Evolutionary conservation across 2,329 filamentous ascomycete species (phyloP).

Genomic region (Sporothrix luriei): DNA sequence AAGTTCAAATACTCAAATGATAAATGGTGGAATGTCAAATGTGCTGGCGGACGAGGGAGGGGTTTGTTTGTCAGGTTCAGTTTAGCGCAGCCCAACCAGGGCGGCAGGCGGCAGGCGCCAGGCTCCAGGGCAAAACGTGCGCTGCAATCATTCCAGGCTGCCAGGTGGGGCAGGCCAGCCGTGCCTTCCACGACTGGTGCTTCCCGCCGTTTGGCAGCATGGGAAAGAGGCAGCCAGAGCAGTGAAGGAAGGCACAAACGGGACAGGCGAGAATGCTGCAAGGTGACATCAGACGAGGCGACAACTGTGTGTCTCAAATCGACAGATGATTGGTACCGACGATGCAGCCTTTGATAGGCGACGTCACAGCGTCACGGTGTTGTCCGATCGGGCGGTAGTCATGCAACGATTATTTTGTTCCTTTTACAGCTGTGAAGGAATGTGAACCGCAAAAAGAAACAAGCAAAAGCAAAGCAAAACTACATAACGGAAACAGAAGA

Average conservation of each 20-base stretch:
- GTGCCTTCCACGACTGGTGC: background rate
- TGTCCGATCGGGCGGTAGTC: no score
- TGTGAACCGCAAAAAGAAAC: background rate
- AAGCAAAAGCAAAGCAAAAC: background rate
- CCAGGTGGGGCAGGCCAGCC: conserved; percentile 11
- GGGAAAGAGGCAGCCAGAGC: background rate
- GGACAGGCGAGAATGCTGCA: background rate
- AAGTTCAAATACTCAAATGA: no score
- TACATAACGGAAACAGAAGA: background rate
- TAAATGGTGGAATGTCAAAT: background rate
- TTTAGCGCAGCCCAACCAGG: conserved; percentile 12
- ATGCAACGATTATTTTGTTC: background rate
- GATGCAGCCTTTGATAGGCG: background rate
- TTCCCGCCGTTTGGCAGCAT: background rate
- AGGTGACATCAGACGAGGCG: background rate
- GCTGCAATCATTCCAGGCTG: background rate
- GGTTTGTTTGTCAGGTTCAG: conserved; percentile 19
- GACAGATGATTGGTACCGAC: background rate
- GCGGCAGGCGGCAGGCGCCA: background rate
- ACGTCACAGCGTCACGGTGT: background rate
- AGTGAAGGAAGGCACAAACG: conserved; percentile 1
- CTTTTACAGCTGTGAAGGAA: conserved; percentile 10
- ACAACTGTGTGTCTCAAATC: background rate
- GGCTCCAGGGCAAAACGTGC: background rate
- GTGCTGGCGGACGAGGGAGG: conserved; percentile 1